phyloP scores from a whole-genome alignment of 805 yeast genomes.

The Zygotorulaspora chibaensis region DNA sequence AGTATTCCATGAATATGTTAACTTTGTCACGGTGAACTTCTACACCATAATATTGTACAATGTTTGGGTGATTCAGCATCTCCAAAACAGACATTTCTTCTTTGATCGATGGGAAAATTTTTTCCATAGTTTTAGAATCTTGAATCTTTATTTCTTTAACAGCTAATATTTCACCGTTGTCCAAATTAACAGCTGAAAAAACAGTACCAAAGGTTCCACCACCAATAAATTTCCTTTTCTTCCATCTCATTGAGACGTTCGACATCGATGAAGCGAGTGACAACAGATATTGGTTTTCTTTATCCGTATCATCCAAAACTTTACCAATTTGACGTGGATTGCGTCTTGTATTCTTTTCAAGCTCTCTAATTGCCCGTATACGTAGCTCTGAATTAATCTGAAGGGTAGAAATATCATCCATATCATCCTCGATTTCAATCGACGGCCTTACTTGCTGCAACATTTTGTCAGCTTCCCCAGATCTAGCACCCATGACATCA shows the following conservation, averaged over 20 bases:
- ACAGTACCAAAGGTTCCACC: constrained; percentile 96
- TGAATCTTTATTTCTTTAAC: constrained; percentile 93
- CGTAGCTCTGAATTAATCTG: constrained; percentile 62
- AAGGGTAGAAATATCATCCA: constrained; percentile 52
- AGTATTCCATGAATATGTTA: constrained; percentile 93
- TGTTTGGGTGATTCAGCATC: constrained; percentile 91
- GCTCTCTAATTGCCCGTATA: constrained; percentile 55
- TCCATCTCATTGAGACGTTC: constrained; percentile 93
- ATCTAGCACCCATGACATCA: constrained; percentile 97
- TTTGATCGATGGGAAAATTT: constrained; percentile 80
- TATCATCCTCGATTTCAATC: constrained; percentile 38
- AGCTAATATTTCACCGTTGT: constrained; percentile 94
- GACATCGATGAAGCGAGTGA: constrained; percentile 85
- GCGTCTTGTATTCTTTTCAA: constrained; percentile 52
- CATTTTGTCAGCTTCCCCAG: constrained; percentile 52
- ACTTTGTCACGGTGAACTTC: constrained; percentile 96
- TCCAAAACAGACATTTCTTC: constrained; percentile 97
- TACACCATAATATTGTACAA: constrained; percentile 94
- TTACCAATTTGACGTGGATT: constrained; percentile 63
- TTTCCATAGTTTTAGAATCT: constrained; percentile 78
- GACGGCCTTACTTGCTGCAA: constrained; percentile 32
- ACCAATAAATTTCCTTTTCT: constrained; percentile 88
- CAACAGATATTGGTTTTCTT: constrained; percentile 81
- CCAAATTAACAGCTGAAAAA: constrained; percentile 85
- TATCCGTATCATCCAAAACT: constrained; percentile 81